Percentiles rank a stretch among this genome's conserved stretches.
Conservation (phyloP, 805 yeast genomes). For the Metschnikowia continentalis region DNA sequence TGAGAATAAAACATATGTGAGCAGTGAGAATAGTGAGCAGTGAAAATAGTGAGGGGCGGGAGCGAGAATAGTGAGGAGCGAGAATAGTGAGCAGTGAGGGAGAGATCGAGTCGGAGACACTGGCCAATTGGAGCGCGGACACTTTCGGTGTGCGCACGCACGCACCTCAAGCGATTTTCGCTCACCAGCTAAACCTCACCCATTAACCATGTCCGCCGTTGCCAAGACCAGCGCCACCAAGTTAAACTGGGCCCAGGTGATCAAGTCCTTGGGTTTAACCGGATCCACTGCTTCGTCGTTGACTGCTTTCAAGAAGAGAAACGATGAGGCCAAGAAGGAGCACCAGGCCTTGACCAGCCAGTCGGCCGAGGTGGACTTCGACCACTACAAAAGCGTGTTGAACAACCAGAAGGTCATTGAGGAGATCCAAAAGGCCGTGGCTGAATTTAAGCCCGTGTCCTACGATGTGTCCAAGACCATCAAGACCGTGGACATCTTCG, state of each 20-base stretch:
- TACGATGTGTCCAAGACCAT: slow-evolving; percentile 85
- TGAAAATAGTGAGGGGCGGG: background rate
- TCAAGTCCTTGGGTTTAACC: slow-evolving; percentile 82
- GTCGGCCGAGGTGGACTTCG: slow-evolving; percentile 75
- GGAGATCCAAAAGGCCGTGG: slow-evolving; percentile 75
- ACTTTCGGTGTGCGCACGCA: slow-evolving; percentile 12
- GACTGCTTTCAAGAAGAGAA: slow-evolving; percentile 94
- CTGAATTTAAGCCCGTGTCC: slow-evolving; percentile 75
- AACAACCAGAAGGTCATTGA: slow-evolving; percentile 77
- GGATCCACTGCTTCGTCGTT: slow-evolving; percentile 88
- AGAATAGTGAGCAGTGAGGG: background rate
- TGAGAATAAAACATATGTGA: no score
- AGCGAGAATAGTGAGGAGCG: background rate
- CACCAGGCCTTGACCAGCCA: slow-evolving; percentile 67
- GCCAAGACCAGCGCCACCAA: slow-evolving; percentile 70
- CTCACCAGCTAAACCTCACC: background rate
- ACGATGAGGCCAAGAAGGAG: slow-evolving; percentile 92
- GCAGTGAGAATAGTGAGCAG: no score
- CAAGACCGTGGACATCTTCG: slow-evolving; percentile 88
- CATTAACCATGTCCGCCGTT: slow-evolving; percentile 25
- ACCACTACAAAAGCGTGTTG: slow-evolving; percentile 71
- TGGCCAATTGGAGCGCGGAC: slow-evolving; percentile 17
- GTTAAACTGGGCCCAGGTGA: slow-evolving; percentile 92
- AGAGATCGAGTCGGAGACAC: background rate
- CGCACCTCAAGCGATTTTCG: slow-evolving; percentile 6